Evolutionary conservation across 495 filamentous ascomycete genomes (phyloP).

Genomic region (Glarea lozoyensis): DNA sequence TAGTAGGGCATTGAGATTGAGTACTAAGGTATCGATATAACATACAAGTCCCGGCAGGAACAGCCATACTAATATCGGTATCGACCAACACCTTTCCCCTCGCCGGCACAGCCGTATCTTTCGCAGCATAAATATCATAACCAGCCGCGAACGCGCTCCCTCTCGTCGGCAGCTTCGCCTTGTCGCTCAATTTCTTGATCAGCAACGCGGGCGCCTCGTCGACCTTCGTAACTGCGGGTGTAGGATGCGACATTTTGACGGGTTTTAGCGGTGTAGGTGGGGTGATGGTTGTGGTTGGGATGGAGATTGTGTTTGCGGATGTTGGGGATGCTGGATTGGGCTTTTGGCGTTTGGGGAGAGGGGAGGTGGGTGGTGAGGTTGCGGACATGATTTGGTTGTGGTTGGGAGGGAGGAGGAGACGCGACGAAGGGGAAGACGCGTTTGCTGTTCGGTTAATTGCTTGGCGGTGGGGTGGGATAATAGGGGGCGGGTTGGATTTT

Average conservation of each 20-base stretch:
- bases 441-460: no score
- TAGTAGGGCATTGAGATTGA: no score
- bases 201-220: slow-evolving; percentile 18
- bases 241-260: slow-evolving; percentile 13
- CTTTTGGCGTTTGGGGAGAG: slow-evolving; percentile 49
- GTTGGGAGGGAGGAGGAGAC: slow-evolving; percentile 22
- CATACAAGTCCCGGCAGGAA: slow-evolving; percentile 80
- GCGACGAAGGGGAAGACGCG: slow-evolving; percentile 1
- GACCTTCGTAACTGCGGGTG: slow-evolving; percentile 23
- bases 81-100: slow-evolving; percentile 80
- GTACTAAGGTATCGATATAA: slow-evolving; percentile 13
- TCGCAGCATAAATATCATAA: slow-evolving; percentile 78
- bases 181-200: slow-evolving; percentile 74
- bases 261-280: slow-evolving; percentile 20
- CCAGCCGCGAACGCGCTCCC: slow-evolving; percentile 86
- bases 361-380: slow-evolving; percentile 32
- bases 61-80: slow-evolving; percentile 81
- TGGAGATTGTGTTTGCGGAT: slow-evolving; percentile 18
- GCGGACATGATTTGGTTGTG: slow-evolving; percentile 44
- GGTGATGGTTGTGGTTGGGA: slow-evolving; percentile 16
- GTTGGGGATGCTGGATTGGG: slow-evolving; percentile 36
- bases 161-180: slow-evolving; percentile 70
- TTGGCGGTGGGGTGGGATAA: no score
- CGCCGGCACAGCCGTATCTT: slow-evolving; percentile 64
- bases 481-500: no score